phyloP scores from a whole-genome alignment of 129 eudicot genomes.

The Daucus carota region DNA sequence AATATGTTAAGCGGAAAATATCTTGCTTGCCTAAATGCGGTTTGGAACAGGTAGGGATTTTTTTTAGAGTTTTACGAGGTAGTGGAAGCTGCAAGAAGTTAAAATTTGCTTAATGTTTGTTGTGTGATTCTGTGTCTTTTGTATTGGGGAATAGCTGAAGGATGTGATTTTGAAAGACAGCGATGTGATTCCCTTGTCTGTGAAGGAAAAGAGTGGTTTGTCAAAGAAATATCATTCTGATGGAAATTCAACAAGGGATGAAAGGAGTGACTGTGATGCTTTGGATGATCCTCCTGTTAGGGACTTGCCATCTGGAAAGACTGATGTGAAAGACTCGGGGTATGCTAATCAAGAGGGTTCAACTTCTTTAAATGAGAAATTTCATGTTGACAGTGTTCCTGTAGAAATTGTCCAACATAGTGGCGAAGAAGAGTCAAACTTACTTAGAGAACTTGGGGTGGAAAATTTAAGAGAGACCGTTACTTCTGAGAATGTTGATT shows the following conservation, averaged over 20 bases:
- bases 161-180: constrained; percentile 40
- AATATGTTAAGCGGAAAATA: constrained; percentile 45
- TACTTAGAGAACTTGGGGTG: constrained; percentile 12
- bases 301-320: constrained; percentile 14
- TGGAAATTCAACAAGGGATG: not conserved
- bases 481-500: constrained; percentile 7
- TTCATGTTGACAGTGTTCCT: constrained; percentile 3
- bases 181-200: constrained; percentile 38
- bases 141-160: constrained; percentile 49
- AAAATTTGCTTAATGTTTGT: constrained; percentile 4
- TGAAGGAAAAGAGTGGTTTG: constrained; percentile 51
- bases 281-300: not conserved
- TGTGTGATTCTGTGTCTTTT: not conserved
- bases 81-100: not conserved
- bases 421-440: constrained; percentile 17
- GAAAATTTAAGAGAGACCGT: constrained; percentile 13
- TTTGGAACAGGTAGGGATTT: constrained; percentile 40
- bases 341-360: constrained; percentile 11
- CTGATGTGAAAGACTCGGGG: constrained; percentile 11
- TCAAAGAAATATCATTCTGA: constrained; percentile 10
- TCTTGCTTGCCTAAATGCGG: constrained; percentile 36
- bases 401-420: constrained; percentile 2
- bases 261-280: not conserved
- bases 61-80: not conserved
- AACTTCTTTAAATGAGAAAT: constrained; percentile 1